Evolutionary conservation across 1,139 yeast genomes (phyloP).

Genomic region (Nematodospora anomalae): DNA sequence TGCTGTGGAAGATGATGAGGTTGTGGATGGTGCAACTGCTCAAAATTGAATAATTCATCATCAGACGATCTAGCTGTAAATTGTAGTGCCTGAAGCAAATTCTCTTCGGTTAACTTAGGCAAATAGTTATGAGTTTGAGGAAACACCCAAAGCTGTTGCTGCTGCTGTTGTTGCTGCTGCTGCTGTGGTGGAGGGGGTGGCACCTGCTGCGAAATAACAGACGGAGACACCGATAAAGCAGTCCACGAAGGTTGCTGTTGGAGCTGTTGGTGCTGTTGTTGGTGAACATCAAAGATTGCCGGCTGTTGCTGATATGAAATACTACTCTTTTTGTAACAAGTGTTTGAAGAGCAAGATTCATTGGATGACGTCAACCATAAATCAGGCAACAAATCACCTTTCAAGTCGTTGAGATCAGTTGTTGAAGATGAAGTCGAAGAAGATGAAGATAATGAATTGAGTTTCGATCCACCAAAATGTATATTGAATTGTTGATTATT

Average conservation of each 20-base stretch:
- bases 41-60: constrained; percentile 29
- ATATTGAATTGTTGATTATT: neutral
- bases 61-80: constrained; percentile 1
- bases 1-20: constrained; percentile 13
- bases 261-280: constrained; percentile 2
- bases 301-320: constrained; percentile 1
- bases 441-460: constrained; percentile 19
- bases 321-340: constrained; percentile 4
- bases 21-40: constrained; percentile 16
- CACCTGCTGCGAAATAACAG: neutral
- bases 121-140: neutral
- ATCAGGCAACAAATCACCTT: constrained; percentile 34
- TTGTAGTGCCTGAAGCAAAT: neutral
- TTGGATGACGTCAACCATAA: constrained; percentile 31
- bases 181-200: neutral
- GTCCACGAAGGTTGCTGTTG: constrained; percentile 5
- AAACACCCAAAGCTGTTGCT: neutral
- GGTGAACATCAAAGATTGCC: constrained; percentile 4
- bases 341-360: constrained; percentile 13
- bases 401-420: constrained; percentile 23
- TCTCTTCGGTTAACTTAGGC: constrained; percentile 4
- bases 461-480: constrained; percentile 1
- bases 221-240: constrained; percentile 9
- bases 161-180: constrained; percentile 3
- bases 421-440: constrained; percentile 25